These are phyloP conservation scores for Lanmaoa rubissima DNA, from an alignment of 768 basidiomycete species.

Conservation along the genomic window DNA sequence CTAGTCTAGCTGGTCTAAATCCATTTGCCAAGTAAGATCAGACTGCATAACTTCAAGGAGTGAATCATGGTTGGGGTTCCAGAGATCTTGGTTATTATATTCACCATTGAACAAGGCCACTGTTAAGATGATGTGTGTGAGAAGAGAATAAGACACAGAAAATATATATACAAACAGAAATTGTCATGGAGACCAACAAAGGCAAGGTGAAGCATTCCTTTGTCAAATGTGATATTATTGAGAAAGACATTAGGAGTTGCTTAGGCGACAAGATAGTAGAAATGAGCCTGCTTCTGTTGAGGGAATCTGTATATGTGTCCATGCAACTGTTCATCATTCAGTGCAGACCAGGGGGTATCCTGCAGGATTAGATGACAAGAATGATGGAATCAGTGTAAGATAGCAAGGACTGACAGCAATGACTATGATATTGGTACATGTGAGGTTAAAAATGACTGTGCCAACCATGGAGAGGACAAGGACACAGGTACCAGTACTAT, in stretches of 20 bases:
- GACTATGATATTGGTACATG: background rate
- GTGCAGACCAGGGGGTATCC: slow-evolving; percentile 2
- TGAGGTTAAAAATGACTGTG: background rate
- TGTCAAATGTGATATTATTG: slow-evolving; percentile 25
- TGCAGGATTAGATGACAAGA: background rate
- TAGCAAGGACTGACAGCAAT: background rate
- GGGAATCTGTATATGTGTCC: slow-evolving; percentile 15
- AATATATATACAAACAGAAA: too few relatives aligned
- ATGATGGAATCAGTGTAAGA: too few relatives aligned
- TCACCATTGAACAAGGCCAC: too few relatives aligned
- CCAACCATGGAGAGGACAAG: background rate
- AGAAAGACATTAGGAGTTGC: slow-evolving; percentile 20
- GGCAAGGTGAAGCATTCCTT: slow-evolving; percentile 1
- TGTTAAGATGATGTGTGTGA: too few relatives aligned
- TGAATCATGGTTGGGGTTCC: too few relatives aligned
- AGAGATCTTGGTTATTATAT: too few relatives aligned
- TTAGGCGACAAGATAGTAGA: slow-evolving; percentile 16
- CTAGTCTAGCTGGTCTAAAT: too few relatives aligned
- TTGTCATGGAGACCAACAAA: too few relatives aligned
- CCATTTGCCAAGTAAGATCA: too few relatives aligned
- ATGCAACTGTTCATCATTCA: slow-evolving; percentile 18
- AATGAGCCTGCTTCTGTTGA: slow-evolving; percentile 18
- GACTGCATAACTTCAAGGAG: too few relatives aligned
- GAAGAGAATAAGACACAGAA: too few relatives aligned
- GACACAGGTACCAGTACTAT: background rate